Evolutionary conservation across 345 rosid genomes (phyloP).

Genomic region (Erysimum cheiranthoides): DNA sequence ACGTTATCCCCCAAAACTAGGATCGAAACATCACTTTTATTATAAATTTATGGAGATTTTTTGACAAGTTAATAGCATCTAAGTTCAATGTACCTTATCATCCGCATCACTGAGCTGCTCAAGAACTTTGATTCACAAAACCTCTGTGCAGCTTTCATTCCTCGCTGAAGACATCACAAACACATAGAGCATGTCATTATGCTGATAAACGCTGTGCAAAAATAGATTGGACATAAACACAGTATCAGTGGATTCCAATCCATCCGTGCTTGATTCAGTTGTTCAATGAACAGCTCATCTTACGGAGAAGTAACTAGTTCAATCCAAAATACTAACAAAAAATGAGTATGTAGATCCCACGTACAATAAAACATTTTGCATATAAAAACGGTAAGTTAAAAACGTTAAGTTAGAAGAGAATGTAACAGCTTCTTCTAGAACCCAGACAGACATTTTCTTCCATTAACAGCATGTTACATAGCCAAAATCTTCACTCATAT

Average conservation of each 20-base stretch:
- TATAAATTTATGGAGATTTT: neutral
- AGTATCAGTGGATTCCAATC: neutral
- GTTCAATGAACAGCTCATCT: neutral
- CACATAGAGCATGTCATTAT: constrained; percentile 26
- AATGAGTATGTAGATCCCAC: neutral
- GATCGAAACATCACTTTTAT: neutral
- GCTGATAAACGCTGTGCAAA: constrained; percentile 15
- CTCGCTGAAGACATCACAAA: constrained; percentile 63
- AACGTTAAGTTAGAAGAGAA: neutral
- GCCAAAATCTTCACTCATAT: neutral
- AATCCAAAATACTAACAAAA: constrained; percentile 1
- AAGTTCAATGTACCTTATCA: constrained; percentile 66
- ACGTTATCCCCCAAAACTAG: constrained; percentile 10
- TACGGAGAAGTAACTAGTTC: too few species aligned
- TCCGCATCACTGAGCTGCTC: constrained; percentile 87
- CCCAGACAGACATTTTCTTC: constrained; percentile 5
- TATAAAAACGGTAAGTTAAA: neutral
- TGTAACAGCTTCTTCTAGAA: constrained; percentile 6
- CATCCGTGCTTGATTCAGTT: neutral
- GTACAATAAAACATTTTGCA: neutral
- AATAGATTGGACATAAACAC: constrained; percentile 1
- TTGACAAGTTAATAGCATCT: constrained; percentile 18
- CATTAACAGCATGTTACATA: constrained; percentile 1
- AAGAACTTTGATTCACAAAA: constrained; percentile 76
- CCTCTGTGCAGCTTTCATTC: constrained; percentile 74